Percentiles rank a stretch among this genome's conserved stretches.
phyloP scores from a whole-genome alignment of 345 rosid species.

The Gossypium thurberi region DNA sequence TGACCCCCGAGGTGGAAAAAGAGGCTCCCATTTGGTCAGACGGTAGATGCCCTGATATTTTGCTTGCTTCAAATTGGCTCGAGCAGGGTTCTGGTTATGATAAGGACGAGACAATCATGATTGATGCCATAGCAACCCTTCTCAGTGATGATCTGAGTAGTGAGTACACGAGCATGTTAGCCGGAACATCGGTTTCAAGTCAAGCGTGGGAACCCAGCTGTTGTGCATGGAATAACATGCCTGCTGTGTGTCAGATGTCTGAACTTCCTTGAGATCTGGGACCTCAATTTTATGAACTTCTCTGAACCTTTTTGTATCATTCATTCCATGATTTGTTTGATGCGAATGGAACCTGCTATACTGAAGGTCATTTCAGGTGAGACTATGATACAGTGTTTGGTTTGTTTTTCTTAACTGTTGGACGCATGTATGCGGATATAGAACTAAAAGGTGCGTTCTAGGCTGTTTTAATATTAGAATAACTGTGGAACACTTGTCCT shows the following conservation, averaged over 20 bases:
- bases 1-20: slow-evolving; percentile 32
- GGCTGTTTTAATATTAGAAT: slow-evolving; percentile 14
- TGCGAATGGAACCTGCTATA: neutral
- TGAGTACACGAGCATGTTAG: slow-evolving; percentile 48
- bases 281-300: slow-evolving; percentile 1
- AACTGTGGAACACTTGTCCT: neutral
- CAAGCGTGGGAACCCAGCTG: slow-evolving; percentile 58
- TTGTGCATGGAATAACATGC: slow-evolving; percentile 82
- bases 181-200: slow-evolving; percentile 36
- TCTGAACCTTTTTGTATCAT: neutral
- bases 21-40: slow-evolving; percentile 27
- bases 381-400: neutral
- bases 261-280: slow-evolving; percentile 40
- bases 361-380: neutral
- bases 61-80: slow-evolving; percentile 72
- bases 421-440: neutral
- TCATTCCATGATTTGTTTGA: slow-evolving; percentile 3
- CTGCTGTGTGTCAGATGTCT: slow-evolving; percentile 59
- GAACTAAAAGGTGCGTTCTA: neutral
- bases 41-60: slow-evolving; percentile 47
- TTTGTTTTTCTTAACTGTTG: slow-evolving; percentile 7
- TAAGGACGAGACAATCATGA: slow-evolving; percentile 49
- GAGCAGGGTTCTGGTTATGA: slow-evolving; percentile 47
- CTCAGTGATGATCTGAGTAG: slow-evolving; percentile 66
- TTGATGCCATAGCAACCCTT: slow-evolving; percentile 57